Conservation (phyloP, 2,329 filamentous ascomycete genomes). For the Xylaria sp. region DNA sequence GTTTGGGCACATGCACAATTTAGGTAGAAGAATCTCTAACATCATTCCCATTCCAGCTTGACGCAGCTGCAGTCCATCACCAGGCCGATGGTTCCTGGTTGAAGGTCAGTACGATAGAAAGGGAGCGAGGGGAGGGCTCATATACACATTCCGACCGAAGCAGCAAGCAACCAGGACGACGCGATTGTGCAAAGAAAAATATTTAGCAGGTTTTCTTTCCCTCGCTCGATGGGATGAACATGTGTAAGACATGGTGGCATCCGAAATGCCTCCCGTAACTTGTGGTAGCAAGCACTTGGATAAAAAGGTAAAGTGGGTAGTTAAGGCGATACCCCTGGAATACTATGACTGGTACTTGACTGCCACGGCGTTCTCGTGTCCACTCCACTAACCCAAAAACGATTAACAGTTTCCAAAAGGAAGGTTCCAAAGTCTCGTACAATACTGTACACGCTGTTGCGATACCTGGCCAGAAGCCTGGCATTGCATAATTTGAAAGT, state of each 20-base stretch:
- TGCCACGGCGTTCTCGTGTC: slow-evolving; percentile 11
- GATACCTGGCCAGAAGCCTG: background rate
- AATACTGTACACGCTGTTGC: background rate
- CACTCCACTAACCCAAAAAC: slow-evolving; percentile 29
- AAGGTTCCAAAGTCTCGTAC: slow-evolving; percentile 16
- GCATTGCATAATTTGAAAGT: slow-evolving; percentile 9
- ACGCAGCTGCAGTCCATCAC: slow-evolving; percentile 4
- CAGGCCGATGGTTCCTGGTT: background rate
- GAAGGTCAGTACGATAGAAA: background rate
- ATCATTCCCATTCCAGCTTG: slow-evolving; percentile 23
- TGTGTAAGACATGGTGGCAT: slow-evolving; percentile 20
- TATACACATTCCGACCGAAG: background rate
- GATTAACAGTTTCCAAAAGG: slow-evolving; percentile 22
- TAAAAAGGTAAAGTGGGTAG: background rate
- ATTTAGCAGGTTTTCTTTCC: background rate
- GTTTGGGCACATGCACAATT: slow-evolving; percentile 1
- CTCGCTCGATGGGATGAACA: slow-evolving; percentile 3
- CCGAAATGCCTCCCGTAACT: background rate
- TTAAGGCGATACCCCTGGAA: slow-evolving; percentile 25
- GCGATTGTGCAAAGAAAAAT: background rate
- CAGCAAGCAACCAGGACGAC: background rate
- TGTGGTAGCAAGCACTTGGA: background rate
- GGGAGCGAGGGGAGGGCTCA: background rate
- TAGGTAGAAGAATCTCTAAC: background rate
- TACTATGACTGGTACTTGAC: slow-evolving; percentile 14